phyloP scores from a whole-genome alignment of 208 protist genomes.

The Wallacemonas sp. region DNA sequence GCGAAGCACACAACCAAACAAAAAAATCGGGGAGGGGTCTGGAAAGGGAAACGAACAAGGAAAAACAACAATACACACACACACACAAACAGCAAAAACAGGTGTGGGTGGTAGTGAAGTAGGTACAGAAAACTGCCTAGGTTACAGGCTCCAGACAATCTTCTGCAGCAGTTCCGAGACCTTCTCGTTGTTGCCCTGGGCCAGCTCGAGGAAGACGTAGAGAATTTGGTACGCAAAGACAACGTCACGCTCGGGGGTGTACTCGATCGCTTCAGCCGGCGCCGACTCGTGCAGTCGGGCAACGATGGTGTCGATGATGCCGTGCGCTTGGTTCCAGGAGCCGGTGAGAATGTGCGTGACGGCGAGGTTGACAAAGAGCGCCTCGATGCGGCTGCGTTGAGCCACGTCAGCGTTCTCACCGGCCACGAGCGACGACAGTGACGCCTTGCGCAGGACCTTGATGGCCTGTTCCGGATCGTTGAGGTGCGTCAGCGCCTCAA shows the following conservation, averaged over 20 bases:
- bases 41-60: no score
- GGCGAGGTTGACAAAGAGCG: constrained; percentile 83
- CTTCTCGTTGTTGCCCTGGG: constrained; percentile 84
- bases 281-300: constrained; percentile 69
- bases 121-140: no score
- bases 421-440: constrained; percentile 64
- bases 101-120: no score
- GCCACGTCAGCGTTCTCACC: constrained; percentile 38
- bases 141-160: constrained; percentile 67
- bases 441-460: constrained; percentile 66
- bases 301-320: constrained; percentile 79
- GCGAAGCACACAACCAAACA: background rate
- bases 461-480: constrained; percentile 79
- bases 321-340: constrained; percentile 83
- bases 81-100: background rate
- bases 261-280: constrained; percentile 43
- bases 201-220: constrained; percentile 80
- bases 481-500: constrained; percentile 81
- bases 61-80: background rate
- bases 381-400: constrained; percentile 80
- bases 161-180: constrained; percentile 67
- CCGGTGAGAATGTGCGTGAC: constrained; percentile 83
- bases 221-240: constrained; percentile 81
- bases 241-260: constrained; percentile 56
- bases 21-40: no score